Evolutionary conservation across 345 rosid species (phyloP).

Genomic region (Citropsis articulata): DNA sequence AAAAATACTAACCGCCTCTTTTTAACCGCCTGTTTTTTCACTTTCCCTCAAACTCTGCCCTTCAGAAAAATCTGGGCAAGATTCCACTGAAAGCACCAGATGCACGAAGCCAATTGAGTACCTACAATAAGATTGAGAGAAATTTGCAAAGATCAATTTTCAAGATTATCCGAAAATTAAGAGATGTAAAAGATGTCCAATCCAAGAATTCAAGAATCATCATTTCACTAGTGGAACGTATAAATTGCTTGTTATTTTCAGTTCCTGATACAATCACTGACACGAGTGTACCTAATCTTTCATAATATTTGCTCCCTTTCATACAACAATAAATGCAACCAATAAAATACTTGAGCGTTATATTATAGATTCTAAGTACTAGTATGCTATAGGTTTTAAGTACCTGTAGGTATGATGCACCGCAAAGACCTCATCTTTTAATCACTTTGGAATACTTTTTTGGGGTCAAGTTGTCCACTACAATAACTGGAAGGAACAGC

Average conservation of each 20-base stretch:
- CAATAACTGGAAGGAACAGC: slow-evolving; percentile 63
- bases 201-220: neutral
- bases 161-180: neutral
- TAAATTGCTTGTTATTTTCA: neutral
- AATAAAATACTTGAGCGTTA: neutral
- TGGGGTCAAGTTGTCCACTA: slow-evolving; percentile 60
- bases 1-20: neutral
- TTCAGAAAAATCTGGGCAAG: slow-evolving; percentile 9
- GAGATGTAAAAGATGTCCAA: neutral
- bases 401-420: slow-evolving; percentile 27
- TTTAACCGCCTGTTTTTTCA: neutral
- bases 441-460: slow-evolving; percentile 30
- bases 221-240: neutral
- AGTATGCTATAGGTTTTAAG: slow-evolving; percentile 9
- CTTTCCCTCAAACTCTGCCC: slow-evolving; percentile 13
- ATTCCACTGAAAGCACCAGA: slow-evolving; percentile 3
- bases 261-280: neutral
- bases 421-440: slow-evolving; percentile 10
- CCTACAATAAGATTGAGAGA: neutral
- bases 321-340: neutral
- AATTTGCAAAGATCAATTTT: neutral
- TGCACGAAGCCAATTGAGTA: neutral
- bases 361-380: slow-evolving; percentile 12
- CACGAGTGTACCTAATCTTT: neutral
- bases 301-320: neutral